phyloP scores from a whole-genome alignment of 2,329 filamentous ascomycete genomes.

The Aspergillus novoparasiticus region DNA sequence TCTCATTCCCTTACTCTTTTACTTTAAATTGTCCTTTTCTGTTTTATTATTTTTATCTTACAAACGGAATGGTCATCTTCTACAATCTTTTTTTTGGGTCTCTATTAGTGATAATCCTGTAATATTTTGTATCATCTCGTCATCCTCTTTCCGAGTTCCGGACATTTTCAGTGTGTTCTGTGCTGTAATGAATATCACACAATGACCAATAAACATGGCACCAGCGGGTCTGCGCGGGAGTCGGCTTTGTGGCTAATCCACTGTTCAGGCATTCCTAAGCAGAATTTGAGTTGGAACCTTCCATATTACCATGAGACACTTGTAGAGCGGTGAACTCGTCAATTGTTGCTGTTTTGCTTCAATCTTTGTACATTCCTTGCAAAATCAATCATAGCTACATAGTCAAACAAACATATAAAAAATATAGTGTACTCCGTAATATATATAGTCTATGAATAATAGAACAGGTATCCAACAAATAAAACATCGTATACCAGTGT shows the following conservation, averaged over 20 bases:
- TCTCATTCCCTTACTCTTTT: neutral
- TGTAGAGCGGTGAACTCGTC: neutral
- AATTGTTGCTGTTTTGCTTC: neutral
- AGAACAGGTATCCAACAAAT: conserved; percentile 1
- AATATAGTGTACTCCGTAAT: neutral
- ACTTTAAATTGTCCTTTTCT: neutral
- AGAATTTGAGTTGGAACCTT: neutral
- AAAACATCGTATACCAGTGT: neutral
- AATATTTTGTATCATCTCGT: neutral
- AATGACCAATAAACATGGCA: conserved; percentile 9
- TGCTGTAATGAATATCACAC: conserved; percentile 1
- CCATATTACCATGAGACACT: neutral
- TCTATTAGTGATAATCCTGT: neutral
- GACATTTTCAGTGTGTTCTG: neutral
- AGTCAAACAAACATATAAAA: neutral
- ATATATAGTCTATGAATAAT: conserved; percentile 5
- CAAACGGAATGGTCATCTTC: neutral
- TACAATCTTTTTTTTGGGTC: neutral
- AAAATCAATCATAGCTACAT: neutral
- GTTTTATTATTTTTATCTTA: neutral
- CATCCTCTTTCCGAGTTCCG: neutral
- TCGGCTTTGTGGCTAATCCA: neutral
- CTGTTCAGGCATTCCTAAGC: neutral
- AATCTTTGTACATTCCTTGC: neutral
- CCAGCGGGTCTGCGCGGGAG: conserved; percentile 9